These are phyloP conservation scores for Melampsora americana DNA, from an alignment of 1,284 basidiomycete genomes.

Conservation along the genomic window DNA sequence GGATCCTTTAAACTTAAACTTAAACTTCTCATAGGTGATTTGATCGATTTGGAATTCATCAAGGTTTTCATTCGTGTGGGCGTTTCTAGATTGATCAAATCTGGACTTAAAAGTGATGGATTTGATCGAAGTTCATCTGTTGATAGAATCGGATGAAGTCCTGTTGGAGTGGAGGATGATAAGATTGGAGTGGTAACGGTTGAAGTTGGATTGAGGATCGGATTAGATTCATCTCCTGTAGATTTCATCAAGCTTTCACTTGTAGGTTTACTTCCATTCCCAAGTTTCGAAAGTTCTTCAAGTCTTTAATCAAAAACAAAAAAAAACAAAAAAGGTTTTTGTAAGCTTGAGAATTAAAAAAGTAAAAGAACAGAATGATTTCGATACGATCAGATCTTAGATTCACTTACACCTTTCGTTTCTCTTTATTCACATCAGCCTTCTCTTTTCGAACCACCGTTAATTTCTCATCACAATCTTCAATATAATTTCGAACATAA, in stretches of 20 bases:
- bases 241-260: no score
- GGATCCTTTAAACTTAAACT: not conserved
- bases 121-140: no score
- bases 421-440: constrained; percentile 41
- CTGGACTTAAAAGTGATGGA: no score
- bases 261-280: not conserved
- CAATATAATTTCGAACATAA: constrained; percentile 30
- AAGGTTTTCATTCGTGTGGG: not conserved
- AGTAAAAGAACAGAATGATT: not conserved
- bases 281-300: constrained; percentile 8
- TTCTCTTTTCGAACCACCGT: constrained; percentile 22
- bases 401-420: constrained; percentile 26
- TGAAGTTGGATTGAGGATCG: no score
- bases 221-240: no score
- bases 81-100: no score
- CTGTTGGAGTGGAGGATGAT: no score
- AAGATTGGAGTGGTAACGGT: no score
- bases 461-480: constrained; percentile 26
- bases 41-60: not conserved
- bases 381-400: no score
- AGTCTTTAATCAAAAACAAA: not conserved
- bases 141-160: no score
- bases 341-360: not conserved
- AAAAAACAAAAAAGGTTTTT: not conserved
- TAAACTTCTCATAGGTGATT: not conserved